Percentiles rank a stretch among this genome's conserved stretches.
phyloP scores from a whole-genome alignment of 768 basidiomycete genomes.

The Boletus insuetus region DNA sequence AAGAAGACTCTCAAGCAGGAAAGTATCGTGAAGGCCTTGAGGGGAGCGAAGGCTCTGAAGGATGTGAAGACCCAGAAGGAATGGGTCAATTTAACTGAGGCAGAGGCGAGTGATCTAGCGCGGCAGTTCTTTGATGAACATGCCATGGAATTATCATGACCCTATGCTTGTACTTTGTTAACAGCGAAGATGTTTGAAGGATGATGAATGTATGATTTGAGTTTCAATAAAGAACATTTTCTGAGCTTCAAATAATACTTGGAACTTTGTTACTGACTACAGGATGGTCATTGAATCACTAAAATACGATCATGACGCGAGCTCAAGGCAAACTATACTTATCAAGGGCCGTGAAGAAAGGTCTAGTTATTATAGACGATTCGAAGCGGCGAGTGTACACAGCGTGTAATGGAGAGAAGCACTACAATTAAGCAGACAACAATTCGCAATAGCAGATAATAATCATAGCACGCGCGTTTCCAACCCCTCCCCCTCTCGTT shows the following conservation, averaged over 20 bases:
- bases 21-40: constrained; percentile 6
- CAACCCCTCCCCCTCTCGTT: constrained; percentile 1
- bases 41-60: constrained; percentile 9
- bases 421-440: constrained; percentile 14
- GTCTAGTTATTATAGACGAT: constrained; percentile 6
- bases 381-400: constrained; percentile 1
- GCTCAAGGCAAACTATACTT: too few species aligned
- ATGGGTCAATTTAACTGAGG: constrained; percentile 3
- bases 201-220: too few species aligned
- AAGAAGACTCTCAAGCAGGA: constrained; percentile 10
- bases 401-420: constrained; percentile 1
- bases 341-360: not conserved
- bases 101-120: constrained; percentile 6
- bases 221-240: too few species aligned
- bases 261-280: too few species aligned
- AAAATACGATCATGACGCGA: too few species aligned
- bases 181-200: too few species aligned
- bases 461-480: constrained; percentile 16
- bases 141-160: constrained; percentile 6
- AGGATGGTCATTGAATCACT: too few species aligned
- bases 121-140: constrained; percentile 13
- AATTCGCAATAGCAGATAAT: constrained; percentile 25
- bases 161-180: not conserved
- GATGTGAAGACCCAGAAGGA: constrained; percentile 16
- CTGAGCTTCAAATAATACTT: too few species aligned